phyloP scores from a whole-genome alignment of 2,329 filamentous ascomycete species.

The Ophiocordyceps camponoti-saundersi region DNA sequence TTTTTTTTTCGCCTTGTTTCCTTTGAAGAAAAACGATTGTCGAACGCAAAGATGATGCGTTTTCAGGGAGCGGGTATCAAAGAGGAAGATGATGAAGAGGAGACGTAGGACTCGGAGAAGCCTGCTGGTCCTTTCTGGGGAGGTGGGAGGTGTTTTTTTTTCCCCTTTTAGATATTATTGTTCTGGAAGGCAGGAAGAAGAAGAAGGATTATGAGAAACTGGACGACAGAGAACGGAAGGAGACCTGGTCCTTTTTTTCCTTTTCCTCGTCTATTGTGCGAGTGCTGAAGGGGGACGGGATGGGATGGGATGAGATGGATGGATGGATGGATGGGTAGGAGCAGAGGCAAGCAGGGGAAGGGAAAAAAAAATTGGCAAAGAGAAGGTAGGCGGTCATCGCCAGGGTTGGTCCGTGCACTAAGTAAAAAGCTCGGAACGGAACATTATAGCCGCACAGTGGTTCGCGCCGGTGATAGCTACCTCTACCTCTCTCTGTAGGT shows the following conservation, averaged over 20 bases:
- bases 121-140: neutral
- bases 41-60: neutral
- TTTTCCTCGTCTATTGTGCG: neutral
- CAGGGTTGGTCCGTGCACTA: slow-evolving; percentile 1
- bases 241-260: slow-evolving; percentile 1
- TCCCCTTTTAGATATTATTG: neutral
- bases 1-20: neutral
- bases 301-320: no score
- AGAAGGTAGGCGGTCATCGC: slow-evolving; percentile 6
- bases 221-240: neutral
- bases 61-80: neutral
- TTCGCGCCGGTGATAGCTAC: no score
- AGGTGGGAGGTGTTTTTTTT: neutral
- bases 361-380: slow-evolving; percentile 3
- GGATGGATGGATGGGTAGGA: no score
- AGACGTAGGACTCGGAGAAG: neutral
- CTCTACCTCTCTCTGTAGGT: no score
- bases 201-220: slow-evolving; percentile 1
- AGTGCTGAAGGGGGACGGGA: slow-evolving; percentile 3
- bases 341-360: neutral
- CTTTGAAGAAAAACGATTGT: neutral
- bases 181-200: slow-evolving; percentile 3
- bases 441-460: neutral
- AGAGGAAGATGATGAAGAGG: neutral
- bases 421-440: slow-evolving; percentile 3